Evolutionary conservation across 2,329 filamentous ascomycete species (phyloP).

Genomic region (Madurella mycetomatis): DNA sequence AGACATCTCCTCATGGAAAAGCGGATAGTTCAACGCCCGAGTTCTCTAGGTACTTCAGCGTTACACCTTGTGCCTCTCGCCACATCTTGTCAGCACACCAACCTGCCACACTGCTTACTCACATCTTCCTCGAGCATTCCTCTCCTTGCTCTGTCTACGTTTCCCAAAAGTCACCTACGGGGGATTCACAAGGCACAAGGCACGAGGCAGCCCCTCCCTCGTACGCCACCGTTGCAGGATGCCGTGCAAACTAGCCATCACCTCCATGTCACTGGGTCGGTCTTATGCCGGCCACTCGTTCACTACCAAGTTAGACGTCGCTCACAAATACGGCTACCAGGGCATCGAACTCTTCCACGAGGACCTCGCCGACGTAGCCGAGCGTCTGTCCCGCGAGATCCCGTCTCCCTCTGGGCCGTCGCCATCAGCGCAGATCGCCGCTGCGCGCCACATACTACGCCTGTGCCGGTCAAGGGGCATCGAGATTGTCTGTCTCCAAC

Average conservation of each 20-base stretch:
- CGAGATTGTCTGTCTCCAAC: constrained; percentile 64
- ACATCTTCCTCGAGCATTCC: neutral
- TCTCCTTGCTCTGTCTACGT: neutral
- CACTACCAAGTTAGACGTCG: constrained; percentile 63
- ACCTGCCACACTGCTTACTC: neutral
- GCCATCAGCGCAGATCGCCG: constrained; percentile 38
- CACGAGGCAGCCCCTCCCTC: neutral
- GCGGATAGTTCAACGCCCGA: neutral
- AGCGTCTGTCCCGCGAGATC: constrained; percentile 18
- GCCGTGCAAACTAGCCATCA: constrained; percentile 61
- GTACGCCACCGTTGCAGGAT: constrained; percentile 31
- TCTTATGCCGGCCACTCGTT: constrained; percentile 64
- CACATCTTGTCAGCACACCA: neutral
- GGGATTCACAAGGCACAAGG: neutral
- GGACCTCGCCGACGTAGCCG: constrained; percentile 61
- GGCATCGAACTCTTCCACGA: constrained; percentile 77
- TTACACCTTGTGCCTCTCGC: neutral
- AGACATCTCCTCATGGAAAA: too few species aligned
- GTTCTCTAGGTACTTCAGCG: neutral
- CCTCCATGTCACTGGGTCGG: constrained; percentile 72
- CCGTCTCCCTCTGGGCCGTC: constrained; percentile 18
- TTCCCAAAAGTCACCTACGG: neutral
- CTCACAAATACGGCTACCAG: constrained; percentile 58
- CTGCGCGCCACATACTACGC: constrained; percentile 52
- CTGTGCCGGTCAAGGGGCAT: constrained; percentile 56